phyloP scores from a whole-genome alignment of 2,329 filamentous ascomycete genomes.

The Epichloe brachyelytri region DNA sequence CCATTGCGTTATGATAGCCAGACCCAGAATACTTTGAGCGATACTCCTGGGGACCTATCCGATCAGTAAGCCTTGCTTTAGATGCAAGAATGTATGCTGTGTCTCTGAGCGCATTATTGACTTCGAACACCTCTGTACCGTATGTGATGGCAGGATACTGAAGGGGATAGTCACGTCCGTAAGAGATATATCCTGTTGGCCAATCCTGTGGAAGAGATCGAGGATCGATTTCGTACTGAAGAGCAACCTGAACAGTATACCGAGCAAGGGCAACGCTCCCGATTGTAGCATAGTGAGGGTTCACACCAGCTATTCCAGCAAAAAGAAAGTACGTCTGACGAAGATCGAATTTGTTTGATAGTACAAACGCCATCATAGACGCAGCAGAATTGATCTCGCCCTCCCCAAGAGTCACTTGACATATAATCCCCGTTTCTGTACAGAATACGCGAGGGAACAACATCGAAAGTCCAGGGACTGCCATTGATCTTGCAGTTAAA shows the following conservation, averaged over 20 bases:
- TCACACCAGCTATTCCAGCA: conserved; percentile 62
- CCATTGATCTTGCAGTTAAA: conserved; percentile 42
- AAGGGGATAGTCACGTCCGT: conserved; percentile 40
- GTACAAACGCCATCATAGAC: conserved; percentile 49
- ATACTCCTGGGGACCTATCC: conserved; percentile 34
- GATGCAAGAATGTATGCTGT: conserved; percentile 37
- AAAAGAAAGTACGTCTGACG: conserved; percentile 57
- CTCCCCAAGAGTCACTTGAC: conserved; percentile 57
- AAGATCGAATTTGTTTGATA: conserved; percentile 51
- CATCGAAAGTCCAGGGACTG: conserved; percentile 50
- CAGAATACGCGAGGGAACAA: conserved; percentile 54
- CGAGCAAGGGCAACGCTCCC: conserved; percentile 54
- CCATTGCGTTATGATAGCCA: conserved; percentile 27
- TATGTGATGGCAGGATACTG: conserved; percentile 48
- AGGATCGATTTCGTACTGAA: conserved; percentile 64
- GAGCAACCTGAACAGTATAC: conserved; percentile 59
- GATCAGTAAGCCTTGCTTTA: conserved; percentile 40
- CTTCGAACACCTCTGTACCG: conserved; percentile 57
- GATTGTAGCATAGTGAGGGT: conserved; percentile 52
- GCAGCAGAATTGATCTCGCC: conserved; percentile 63
- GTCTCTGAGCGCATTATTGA: conserved; percentile 45
- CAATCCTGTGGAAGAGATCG: conserved; percentile 54
- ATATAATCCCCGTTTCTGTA: conserved; percentile 45
- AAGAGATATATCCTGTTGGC: conserved; percentile 55
- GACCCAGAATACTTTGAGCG: conserved; percentile 37